Base-by-base conservation (phyloP, 148 eudicot species). In the Heliamphora exappendiculata region DNA sequence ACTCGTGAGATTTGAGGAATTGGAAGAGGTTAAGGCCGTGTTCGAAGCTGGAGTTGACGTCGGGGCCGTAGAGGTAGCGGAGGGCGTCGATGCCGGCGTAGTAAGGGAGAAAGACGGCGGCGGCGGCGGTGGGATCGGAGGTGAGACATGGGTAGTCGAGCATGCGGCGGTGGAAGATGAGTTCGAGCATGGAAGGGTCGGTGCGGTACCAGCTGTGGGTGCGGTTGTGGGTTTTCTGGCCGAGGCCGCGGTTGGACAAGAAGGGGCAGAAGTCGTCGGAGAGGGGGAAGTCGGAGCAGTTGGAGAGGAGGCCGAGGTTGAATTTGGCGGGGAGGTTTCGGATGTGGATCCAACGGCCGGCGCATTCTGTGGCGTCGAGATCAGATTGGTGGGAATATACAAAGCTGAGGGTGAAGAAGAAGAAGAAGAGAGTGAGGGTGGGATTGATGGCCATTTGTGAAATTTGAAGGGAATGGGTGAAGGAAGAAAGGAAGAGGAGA, bases 121-220 rank as follows among this genome's bases (percentile, higher is more conserved):
- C 59, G 42, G 98, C 88, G 7, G 19, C 12, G 19, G 12, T 10
- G 17, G 91, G 86, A 12, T 88, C 84, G 37, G 85, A 0, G 28
- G 88, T 82, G 11, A 95, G 84, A 39, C 98, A 95, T 0, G 98
- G 94, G 87, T 95, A 92, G 42, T 95, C 98, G 36, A 91, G 90
- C 71, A 95, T 85, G 1, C 97, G 86, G 10, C 96, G 92, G 78
- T 95, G 98, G 87, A 92, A 92, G 72, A 91, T 70, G 72, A 89
- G 87, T 45, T 95, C 98, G 16, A 95, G 86, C 79, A 92, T 82
- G 47, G 74, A 82, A 0, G 92, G 85, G 80, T 95, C 93, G 60
- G 97, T 90, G 0, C 97, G 81, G 82, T 79, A 92, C 98, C 98
- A 93, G 36, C 89, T 85, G 71, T 81, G 87, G 22, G 97, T 87